Base-by-base conservation (phyloP, 805 yeast species). In the Candida sithepensis region DNA sequence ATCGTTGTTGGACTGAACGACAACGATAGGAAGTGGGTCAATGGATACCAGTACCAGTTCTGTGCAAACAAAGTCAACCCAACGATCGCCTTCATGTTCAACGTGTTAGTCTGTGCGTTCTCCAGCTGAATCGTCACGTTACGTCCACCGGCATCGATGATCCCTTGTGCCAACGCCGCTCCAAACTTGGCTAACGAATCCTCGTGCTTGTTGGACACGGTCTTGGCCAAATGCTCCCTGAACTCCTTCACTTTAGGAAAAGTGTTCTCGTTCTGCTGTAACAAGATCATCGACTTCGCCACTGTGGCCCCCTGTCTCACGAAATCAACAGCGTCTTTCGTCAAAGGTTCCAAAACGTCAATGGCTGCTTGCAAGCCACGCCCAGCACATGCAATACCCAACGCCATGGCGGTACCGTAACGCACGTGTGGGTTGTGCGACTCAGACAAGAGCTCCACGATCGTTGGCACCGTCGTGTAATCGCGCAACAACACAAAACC, bases 31-130 rank as follows among this genome's bases (percentile, higher is more conserved):
- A 94, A 94, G 69, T 94, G 98, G 1, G 97, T 81, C 49, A 91
- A 77, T 50, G 99, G 99, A 81, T 84, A 94, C 99, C 99, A 94
- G 69, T 90, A 88, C 99, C 99, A 94, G 64, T 87, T 88, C 71
- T 94, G 99, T 10, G 86, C 73, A 64, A 94, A 94, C 50, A 94
- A 79, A 0, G 94, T 82, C 56, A 94, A 72, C 36, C 99, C 99
- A 48, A 91, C 96, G 59, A 94, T 84, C 0, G 97, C 94, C 67
- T 87, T 86, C 63, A 85, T 82, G 68, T 94, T 92, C 55, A 94
- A 77, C 19, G 96, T 89, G 51, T 90, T 95, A 37, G 96, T 89
- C 56, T 90, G 91, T 21, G 82, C 61, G 65, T 91, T 88, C 67
- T 94, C 97, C 43, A 92, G 74, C 57, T 86, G 86, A 54, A 94